Evolutionary conservation across 225 moss, liverwort and hornwort genomes (phyloP).

Genomic region (Physcomitrellopsis africana): DNA sequence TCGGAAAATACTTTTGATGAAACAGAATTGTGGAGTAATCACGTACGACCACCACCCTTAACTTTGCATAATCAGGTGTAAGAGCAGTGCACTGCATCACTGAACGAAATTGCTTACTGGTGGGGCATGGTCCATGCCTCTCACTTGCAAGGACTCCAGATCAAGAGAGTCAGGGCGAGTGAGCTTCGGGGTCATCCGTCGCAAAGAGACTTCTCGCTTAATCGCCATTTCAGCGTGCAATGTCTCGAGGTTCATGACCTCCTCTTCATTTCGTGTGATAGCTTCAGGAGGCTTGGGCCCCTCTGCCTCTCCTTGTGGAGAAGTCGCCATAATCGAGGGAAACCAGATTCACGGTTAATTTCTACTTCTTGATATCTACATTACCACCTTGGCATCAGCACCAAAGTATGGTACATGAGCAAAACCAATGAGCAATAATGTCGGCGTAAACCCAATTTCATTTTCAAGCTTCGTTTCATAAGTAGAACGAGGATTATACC

Average conservation of each 20-base stretch:
- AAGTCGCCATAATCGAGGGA: constrained; percentile 21
- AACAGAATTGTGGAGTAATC: no score
- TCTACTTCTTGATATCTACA: constrained; percentile 9
- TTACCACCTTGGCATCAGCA: background rate
- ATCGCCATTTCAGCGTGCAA: background rate
- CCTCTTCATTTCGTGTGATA: background rate
- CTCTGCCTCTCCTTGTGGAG: background rate
- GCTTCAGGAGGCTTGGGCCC: background rate
- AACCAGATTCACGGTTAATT: background rate
- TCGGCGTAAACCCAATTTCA: no score
- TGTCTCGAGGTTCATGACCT: constrained; percentile 2
- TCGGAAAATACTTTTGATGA: no score
- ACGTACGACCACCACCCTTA: no score
- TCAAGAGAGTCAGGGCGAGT: constrained; percentile 62
- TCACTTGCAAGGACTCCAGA: constrained; percentile 58
- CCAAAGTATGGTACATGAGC: background rate
- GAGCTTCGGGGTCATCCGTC: constrained; percentile 53
- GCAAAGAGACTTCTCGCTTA: constrained; percentile 25
- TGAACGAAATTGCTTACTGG: constrained; percentile 24
- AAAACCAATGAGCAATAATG: background rate
- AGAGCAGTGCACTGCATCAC: no score
- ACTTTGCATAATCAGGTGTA: no score
- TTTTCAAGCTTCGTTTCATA: no score
- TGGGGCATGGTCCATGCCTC: constrained; percentile 40
- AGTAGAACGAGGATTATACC: no score